Evolutionary conservation across 768 basidiomycete species (phyloP).

Genomic region (Hemileccinum rubropunctum): DNA sequence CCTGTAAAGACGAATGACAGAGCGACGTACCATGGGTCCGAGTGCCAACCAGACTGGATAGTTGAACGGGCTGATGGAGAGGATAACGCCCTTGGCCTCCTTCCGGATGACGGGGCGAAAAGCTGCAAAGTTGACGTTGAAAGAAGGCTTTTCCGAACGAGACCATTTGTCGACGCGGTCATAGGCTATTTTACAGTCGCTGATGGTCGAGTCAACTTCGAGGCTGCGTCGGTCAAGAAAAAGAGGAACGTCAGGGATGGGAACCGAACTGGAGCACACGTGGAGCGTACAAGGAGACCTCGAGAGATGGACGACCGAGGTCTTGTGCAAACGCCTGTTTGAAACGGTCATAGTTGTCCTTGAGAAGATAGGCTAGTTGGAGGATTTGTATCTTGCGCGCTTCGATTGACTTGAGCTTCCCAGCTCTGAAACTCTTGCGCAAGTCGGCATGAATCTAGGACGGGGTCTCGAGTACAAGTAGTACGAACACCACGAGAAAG

Average conservation of each 20-base stretch:
- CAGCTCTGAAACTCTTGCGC: conserved; percentile 55
- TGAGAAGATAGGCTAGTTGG: conserved; percentile 68
- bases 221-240: conserved; percentile 39
- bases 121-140: conserved; percentile 52
- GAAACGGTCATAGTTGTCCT: conserved; percentile 68
- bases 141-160: conserved; percentile 55
- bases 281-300: conserved; percentile 49
- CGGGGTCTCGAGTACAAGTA: background rate
- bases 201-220: conserved; percentile 55
- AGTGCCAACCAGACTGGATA: conserved; percentile 64
- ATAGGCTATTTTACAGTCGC: conserved; percentile 55
- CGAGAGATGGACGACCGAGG: conserved; percentile 59
- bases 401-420: conserved; percentile 62
- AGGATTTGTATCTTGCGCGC: conserved; percentile 75
- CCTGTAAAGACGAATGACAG: background rate
- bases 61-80: conserved; percentile 75
- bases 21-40: conserved; percentile 50
- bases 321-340: conserved; percentile 58
- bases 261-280: conserved; percentile 9
- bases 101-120: conserved; percentile 67
- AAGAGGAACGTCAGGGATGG: background rate
- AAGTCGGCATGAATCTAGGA: conserved; percentile 56
- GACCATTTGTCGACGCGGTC: conserved; percentile 74
- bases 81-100: conserved; percentile 72
- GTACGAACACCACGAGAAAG: too few relatives aligned